Percentiles rank a stretch among this genome's conserved stretches.
phyloP scores from a whole-genome alignment of 1,284 basidiomycete genomes.

The Boletellus sp. region DNA sequence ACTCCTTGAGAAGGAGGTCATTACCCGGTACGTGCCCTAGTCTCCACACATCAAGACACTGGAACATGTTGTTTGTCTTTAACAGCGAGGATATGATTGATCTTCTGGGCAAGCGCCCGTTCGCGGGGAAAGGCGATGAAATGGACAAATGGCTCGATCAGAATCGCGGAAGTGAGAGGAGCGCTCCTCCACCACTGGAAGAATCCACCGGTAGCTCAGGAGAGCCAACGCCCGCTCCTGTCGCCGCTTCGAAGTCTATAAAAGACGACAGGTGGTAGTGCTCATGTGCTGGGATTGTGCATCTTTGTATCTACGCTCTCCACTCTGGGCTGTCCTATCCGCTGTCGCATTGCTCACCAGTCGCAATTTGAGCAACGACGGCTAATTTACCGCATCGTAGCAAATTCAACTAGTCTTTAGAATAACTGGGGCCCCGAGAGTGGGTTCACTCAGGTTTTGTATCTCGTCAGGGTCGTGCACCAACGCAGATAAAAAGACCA shows the following conservation, averaged over 20 bases:
- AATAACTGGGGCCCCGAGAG: too few species aligned
- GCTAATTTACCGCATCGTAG: background rate
- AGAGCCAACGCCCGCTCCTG: slow-evolving; percentile 46
- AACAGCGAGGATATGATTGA: slow-evolving; percentile 81
- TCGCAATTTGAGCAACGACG: background rate
- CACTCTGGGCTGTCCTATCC: slow-evolving; percentile 2
- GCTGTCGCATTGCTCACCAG: background rate
- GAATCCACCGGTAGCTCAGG: slow-evolving; percentile 41
- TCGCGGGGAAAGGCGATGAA: slow-evolving; percentile 74
- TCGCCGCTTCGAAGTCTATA: slow-evolving; percentile 44
- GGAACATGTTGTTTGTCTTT: slow-evolving; percentile 7
- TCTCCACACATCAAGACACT: background rate
- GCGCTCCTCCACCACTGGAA: slow-evolving; percentile 57
- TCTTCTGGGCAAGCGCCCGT: slow-evolving; percentile 83
- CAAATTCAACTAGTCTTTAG: background rate
- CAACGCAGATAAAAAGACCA: too few species aligned
- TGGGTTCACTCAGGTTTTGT: too few species aligned
- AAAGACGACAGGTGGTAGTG: slow-evolving; percentile 23
- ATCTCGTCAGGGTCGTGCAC: too few species aligned
- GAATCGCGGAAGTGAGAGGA: slow-evolving; percentile 52
- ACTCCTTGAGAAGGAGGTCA: slow-evolving; percentile 91
- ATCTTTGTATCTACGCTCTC: slow-evolving; percentile 12
- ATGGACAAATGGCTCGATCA: slow-evolving; percentile 93
- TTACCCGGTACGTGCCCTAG: slow-evolving; percentile 66
- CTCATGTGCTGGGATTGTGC: background rate